A percentile compares a stretch with the other conserved stretches of the same genome.
phyloP scores from a whole-genome alignment of 306 rosid species.

The Prinsepia uniflora region DNA sequence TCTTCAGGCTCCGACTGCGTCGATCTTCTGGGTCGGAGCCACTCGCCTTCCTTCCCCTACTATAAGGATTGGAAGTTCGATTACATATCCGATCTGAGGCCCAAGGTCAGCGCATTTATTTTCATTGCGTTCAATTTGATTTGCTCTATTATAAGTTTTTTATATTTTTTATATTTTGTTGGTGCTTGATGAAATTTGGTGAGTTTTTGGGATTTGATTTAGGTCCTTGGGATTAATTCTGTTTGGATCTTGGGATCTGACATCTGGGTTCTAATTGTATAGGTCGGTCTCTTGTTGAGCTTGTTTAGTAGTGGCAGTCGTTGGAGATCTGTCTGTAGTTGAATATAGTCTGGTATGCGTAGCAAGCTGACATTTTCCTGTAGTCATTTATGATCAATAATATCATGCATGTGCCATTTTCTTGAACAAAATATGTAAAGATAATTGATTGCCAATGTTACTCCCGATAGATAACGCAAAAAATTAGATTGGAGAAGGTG shows the following conservation, averaged over 20 bases:
- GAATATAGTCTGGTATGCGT: not conserved
- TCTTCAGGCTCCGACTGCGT: slow-evolving; percentile 50
- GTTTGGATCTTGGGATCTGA: slow-evolving; percentile 30
- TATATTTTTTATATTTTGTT: not conserved
- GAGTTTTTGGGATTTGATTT: not conserved
- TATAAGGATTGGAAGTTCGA: slow-evolving; percentile 64
- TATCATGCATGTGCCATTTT: not conserved
- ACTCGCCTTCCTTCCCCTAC: slow-evolving; percentile 64
- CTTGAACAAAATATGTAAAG: not conserved
- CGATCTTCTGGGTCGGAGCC: slow-evolving; percentile 37
- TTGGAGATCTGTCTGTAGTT: not conserved
- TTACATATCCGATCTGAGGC: slow-evolving; percentile 54
- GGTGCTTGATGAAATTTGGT: not conserved
- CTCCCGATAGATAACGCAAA: not conserved
- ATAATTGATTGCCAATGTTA: not conserved
- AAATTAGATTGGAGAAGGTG: not conserved
- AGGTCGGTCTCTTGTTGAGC: not conserved
- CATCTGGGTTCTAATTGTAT: not conserved
- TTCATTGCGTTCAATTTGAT: not conserved
- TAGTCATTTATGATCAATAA: not conserved
- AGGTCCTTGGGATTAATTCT: slow-evolving; percentile 3
- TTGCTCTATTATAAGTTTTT: not conserved
- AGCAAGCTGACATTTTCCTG: not conserved
- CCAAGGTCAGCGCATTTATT: slow-evolving; percentile 48
- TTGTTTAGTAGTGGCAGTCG: slow-evolving; percentile 4